A percentile compares a stretch with the other conserved stretches of the same genome.
These are phyloP conservation scores for Lepiota brunneoincarnata DNA, from an alignment of 768 basidiomycete species.

Conservation along the genomic window DNA sequence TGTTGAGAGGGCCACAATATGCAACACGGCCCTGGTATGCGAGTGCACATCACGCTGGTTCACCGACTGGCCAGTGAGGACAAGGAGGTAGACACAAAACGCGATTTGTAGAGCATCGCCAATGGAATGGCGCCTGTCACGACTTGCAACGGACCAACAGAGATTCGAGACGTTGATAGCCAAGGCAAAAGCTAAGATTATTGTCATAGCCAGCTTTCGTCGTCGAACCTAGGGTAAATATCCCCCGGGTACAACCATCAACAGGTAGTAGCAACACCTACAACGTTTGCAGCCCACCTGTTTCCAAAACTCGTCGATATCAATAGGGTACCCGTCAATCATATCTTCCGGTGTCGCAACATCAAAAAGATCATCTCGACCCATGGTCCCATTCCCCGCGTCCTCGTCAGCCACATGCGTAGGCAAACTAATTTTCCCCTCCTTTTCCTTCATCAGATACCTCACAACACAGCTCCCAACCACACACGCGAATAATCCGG, in stretches of 20 bases:
- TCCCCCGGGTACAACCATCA: background rate
- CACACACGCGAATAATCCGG: constrained; percentile 40
- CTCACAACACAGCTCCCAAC: constrained; percentile 43
- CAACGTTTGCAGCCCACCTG: constrained; percentile 30
- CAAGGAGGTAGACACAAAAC: constrained; percentile 60
- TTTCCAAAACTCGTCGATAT: constrained; percentile 28
- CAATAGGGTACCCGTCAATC: constrained; percentile 29
- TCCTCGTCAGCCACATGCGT: constrained; percentile 7
- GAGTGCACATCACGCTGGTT: constrained; percentile 36
- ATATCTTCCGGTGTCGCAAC: constrained; percentile 66
- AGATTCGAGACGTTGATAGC: constrained; percentile 51
- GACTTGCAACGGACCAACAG: constrained; percentile 46
- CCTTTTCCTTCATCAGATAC: constrained; percentile 35
- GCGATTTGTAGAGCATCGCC: constrained; percentile 42
- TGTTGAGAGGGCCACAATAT: constrained; percentile 58
- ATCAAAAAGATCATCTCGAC: constrained; percentile 26
- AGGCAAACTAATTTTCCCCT: constrained; percentile 42
- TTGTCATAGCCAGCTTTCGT: constrained; percentile 51
- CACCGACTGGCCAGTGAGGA: constrained; percentile 51
- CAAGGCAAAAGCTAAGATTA: constrained; percentile 44
- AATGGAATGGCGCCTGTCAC: constrained; percentile 28
- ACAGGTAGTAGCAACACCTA: background rate
- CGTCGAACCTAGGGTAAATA: constrained; percentile 45
- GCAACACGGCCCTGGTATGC: constrained; percentile 53
- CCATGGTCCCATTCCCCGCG: constrained; percentile 16